phyloP scores from a whole-genome alignment of 306 rosid species.

The Rosa persica region DNA sequence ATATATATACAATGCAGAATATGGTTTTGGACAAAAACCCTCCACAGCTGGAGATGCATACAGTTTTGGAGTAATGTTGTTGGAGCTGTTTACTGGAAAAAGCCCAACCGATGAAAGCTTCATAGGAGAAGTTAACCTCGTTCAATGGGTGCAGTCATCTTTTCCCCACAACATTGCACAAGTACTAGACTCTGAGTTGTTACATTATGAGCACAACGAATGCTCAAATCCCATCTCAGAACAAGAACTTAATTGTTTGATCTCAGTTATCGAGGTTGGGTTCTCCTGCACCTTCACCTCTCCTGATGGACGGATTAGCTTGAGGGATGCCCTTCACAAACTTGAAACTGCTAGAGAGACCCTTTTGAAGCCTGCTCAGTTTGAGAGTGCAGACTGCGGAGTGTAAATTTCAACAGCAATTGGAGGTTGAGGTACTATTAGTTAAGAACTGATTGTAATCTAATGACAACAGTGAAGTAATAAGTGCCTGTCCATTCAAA shows the following conservation, averaged over 20 bases:
- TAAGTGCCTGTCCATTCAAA: not conserved
- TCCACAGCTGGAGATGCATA: slow-evolving; percentile 71
- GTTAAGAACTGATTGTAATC: not conserved
- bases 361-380: slow-evolving; percentile 20
- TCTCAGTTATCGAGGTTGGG: slow-evolving; percentile 43
- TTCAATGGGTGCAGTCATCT: slow-evolving; percentile 54
- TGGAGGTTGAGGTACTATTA: not conserved
- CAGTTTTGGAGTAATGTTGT: slow-evolving; percentile 64
- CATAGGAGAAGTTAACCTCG: slow-evolving; percentile 42
- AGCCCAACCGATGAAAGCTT: slow-evolving; percentile 60
- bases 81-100: slow-evolving; percentile 59
- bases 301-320: slow-evolving; percentile 50
- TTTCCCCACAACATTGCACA: slow-evolving; percentile 33
- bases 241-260: slow-evolving; percentile 32
- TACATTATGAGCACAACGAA: slow-evolving; percentile 2
- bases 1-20: slow-evolving; percentile 43
- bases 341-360: slow-evolving; percentile 41
- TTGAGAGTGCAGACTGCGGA: not conserved
- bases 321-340: slow-evolving; percentile 44
- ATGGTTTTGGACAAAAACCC: slow-evolving; percentile 61
- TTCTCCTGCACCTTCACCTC: slow-evolving; percentile 47
- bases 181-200: slow-evolving; percentile 46
- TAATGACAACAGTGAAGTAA: not conserved
- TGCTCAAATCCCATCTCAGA: slow-evolving; percentile 21
- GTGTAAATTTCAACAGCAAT: not conserved